Percentiles rank a stretch among this genome's conserved stretches.
Evolutionary conservation across 2,329 filamentous ascomycete genomes (phyloP).

Genomic region (Monilinia fructicola): DNA sequence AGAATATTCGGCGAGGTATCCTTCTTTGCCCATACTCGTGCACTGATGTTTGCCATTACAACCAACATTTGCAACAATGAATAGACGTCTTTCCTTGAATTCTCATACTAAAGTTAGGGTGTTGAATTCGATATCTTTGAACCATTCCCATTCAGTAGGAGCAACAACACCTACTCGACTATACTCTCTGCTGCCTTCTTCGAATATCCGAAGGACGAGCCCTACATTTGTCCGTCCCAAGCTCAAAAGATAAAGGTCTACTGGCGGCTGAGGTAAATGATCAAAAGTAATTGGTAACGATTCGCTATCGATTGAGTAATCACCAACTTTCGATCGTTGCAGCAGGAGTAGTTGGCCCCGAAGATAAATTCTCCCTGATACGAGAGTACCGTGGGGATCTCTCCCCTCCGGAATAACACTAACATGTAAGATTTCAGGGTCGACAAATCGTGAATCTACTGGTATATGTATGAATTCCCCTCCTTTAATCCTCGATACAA

Average conservation of each 20-base stretch:
- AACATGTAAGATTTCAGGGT: conserved; percentile 10
- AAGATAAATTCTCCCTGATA: conserved; percentile 14
- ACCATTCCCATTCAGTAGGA: conserved; percentile 22
- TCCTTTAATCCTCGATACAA: neutral
- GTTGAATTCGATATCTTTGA: conserved; percentile 6
- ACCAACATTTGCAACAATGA: neutral
- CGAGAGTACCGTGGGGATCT: conserved; percentile 15
- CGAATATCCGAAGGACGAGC: conserved; percentile 3
- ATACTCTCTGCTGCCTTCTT: conserved; percentile 13
- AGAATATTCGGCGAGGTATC: neutral
- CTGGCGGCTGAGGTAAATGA: conserved; percentile 19
- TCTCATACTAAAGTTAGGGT: conserved; percentile 10
- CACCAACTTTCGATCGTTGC: conserved; percentile 14
- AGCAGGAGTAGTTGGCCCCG: conserved; percentile 1
- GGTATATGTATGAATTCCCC: neutral
- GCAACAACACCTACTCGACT: conserved; percentile 12
- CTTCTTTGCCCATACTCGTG: neutral
- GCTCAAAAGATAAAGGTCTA: conserved; percentile 14
- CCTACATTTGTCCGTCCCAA: conserved; percentile 18
- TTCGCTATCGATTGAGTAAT: conserved; percentile 8
- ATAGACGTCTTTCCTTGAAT: neutral
- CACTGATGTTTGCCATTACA: neutral
- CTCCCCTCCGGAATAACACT: conserved; percentile 15
- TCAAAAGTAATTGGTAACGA: conserved; percentile 12
- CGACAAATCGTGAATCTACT: neutral